A percentile compares a stretch with the other conserved stretches of the same genome.
phyloP scores from a whole-genome alignment of 2,329 filamentous ascomycete genomes.

The Aspergillus sp. region DNA sequence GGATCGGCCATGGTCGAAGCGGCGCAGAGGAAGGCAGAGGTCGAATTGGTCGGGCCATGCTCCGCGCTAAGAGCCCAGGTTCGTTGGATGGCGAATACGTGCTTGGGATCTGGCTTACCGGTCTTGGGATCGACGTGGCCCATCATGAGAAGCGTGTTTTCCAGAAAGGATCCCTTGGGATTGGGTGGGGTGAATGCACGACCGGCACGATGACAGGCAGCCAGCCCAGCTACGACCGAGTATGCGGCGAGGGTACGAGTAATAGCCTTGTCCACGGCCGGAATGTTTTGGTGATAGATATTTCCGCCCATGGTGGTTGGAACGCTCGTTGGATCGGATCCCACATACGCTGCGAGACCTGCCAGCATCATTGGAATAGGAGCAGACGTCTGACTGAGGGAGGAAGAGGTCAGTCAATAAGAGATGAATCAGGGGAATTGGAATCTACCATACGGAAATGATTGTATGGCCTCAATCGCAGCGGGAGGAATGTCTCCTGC shows the following conservation, averaged over 20 bases:
- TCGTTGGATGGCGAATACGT: conserved; percentile 45
- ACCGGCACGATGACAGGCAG: conserved; percentile 48
- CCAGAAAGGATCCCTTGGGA: conserved; percentile 45
- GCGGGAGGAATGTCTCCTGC: no score
- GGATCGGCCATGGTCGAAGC: conserved; percentile 52
- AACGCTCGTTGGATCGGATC: conserved; percentile 39
- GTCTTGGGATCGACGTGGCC: conserved; percentile 46
- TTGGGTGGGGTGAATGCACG: conserved; percentile 48
- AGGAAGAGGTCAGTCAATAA: no score
- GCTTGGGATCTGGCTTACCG: conserved; percentile 43
- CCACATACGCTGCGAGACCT: conserved; percentile 17
- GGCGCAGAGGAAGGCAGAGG: conserved; percentile 51
- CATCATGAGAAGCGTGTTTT: conserved; percentile 52
- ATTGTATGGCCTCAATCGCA: no score
- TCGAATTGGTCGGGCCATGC: conserved; percentile 55
- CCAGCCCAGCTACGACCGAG: conserved; percentile 34
- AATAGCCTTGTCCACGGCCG: background rate
- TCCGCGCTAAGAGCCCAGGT: conserved; percentile 53
- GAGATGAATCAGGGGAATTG: no score
- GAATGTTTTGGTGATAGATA: conserved; percentile 1
- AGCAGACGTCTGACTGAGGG: no score
- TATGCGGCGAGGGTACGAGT: background rate
- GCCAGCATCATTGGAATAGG: conserved; percentile 23
- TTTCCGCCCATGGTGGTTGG: conserved; percentile 1
- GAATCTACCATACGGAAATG: no score